Conservation (phyloP, 2,329 filamentous ascomycete genomes). For the Penicillium polonicum region DNA sequence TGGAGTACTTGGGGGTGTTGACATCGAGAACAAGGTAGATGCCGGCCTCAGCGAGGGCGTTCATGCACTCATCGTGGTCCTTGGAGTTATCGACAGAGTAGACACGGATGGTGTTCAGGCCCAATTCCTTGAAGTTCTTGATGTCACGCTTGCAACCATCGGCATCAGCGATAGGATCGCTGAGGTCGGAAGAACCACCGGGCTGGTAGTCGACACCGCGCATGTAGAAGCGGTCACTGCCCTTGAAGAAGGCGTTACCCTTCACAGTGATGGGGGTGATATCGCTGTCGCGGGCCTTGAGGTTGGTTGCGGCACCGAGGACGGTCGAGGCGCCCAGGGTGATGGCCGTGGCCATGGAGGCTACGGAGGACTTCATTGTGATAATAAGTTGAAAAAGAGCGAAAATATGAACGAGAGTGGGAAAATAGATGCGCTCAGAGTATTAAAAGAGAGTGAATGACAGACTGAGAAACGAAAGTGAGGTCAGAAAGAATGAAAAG, state of each 20-base stretch:
- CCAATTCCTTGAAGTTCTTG: conserved; percentile 75
- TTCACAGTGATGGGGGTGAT: conserved; percentile 60
- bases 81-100: conserved; percentile 88
- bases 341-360: conserved; percentile 48
- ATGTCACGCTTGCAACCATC: conserved; percentile 75
- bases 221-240: conserved; percentile 56
- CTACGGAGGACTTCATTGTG: conserved; percentile 55
- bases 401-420: conserved; percentile 20
- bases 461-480: conserved; percentile 15
- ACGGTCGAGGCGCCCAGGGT: conserved; percentile 48
- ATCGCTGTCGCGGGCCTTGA: conserved; percentile 42
- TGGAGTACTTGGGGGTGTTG: conserved; percentile 85
- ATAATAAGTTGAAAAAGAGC: not conserved
- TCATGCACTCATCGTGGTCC: conserved; percentile 84
- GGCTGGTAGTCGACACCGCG: conserved; percentile 64
- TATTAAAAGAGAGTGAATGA: conserved; percentile 24
- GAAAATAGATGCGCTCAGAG: conserved; percentile 4
- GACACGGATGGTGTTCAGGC: conserved; percentile 87
- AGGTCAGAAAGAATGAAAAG: conserved; percentile 20
- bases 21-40: conserved; percentile 92
- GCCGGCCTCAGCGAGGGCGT: conserved; percentile 71
- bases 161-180: conserved; percentile 74
- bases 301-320: conserved; percentile 43
- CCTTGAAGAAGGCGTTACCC: conserved; percentile 67
- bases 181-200: conserved; percentile 60